Evolutionary conservation across 2,329 filamentous ascomycete genomes (phyloP), one percentile per base, ranked within the genome.

Genomic region (Colletotrichum tabaci): DNA sequence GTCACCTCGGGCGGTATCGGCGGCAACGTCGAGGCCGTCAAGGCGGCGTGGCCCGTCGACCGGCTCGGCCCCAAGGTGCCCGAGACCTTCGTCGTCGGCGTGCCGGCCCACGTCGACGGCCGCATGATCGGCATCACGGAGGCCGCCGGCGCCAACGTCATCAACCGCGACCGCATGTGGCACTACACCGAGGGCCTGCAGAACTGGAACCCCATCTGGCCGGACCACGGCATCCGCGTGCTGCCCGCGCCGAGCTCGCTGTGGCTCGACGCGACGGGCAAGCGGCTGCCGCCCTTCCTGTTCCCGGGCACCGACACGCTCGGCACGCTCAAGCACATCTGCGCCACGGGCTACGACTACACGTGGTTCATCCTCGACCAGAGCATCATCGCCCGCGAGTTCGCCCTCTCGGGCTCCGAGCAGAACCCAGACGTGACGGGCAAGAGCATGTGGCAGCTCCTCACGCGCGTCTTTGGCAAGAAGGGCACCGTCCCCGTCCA

Each of bases 101-200:
- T 91, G 3, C 89, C 89, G 0, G 88, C 87, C 0, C 88, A 91
- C 74, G 89, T 91, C n/a, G 89, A 91, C 74, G 89, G 89, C 2
- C 86, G 88, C 63, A 90, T 91, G 88, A 86, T 91, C 55, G 85
- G 81, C 46, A 90, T 91, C 61, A 79, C 88, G 2, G 85, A 89
- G 77, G 64, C 76, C 0, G 84, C 82, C 1, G 89, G 89, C 10
- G 89, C 87, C 1, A 82, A 84, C 68, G 76, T 90, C 71, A 83
- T 91, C 81, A 91, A 91, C 79, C 84, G 86, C 60, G 89, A 91
- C 75, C 82, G 89, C 53, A 91, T 91, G 89, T 91, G 89, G 89
- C 89, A 91, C 77, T 91, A 91, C 76, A 91, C 88, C 13, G 89
- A 91, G 75, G 89, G 89, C 0, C 77, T 91, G 13, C 82, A 85